These are phyloP conservation scores for Penicillium psychrosexuale DNA, from an alignment of 2,329 filamentous ascomycete species.

Conservation along the genomic window DNA sequence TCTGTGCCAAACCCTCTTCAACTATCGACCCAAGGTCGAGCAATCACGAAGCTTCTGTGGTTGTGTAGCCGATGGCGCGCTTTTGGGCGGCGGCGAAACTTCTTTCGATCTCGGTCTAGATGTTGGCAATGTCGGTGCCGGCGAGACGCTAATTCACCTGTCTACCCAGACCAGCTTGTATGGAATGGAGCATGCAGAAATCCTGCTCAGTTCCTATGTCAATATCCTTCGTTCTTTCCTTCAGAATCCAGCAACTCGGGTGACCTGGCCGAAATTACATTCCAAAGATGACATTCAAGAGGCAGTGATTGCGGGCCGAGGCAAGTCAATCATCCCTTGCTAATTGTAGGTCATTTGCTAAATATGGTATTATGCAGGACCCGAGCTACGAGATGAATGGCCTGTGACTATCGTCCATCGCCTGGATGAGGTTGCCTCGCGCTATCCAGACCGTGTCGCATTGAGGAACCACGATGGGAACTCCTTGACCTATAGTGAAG, in stretches of 20 bases:
- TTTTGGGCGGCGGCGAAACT: slow-evolving; percentile 20
- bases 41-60: slow-evolving; percentile 28
- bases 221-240: slow-evolving; percentile 18
- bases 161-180: slow-evolving; percentile 36
- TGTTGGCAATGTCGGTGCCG: slow-evolving; percentile 32
- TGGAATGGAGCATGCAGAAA: slow-evolving; percentile 23
- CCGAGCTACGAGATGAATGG: slow-evolving; percentile 28
- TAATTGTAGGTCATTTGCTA: not conserved
- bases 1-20: slow-evolving; percentile 51
- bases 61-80: slow-evolving; percentile 10
- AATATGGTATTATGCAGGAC: slow-evolving; percentile 13
- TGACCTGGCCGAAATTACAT: slow-evolving; percentile 18
- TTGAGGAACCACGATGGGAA: slow-evolving; percentile 27
- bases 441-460: slow-evolving; percentile 22
- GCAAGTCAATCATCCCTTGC: slow-evolving; percentile 2
- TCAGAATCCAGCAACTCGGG: slow-evolving; percentile 18
- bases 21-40: slow-evolving; percentile 43
- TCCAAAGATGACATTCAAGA: slow-evolving; percentile 13
- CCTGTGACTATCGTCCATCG: slow-evolving; percentile 35
- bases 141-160: slow-evolving; percentile 21
- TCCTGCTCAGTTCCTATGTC: slow-evolving; percentile 17
- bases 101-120: slow-evolving; percentile 40
- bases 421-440: slow-evolving; percentile 34
- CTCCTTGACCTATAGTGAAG: slow-evolving; percentile 37
- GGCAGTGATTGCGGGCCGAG: slow-evolving; percentile 16